Conservation (phyloP, 169 alveolate species). For the Babesia gibsoni region DNA sequence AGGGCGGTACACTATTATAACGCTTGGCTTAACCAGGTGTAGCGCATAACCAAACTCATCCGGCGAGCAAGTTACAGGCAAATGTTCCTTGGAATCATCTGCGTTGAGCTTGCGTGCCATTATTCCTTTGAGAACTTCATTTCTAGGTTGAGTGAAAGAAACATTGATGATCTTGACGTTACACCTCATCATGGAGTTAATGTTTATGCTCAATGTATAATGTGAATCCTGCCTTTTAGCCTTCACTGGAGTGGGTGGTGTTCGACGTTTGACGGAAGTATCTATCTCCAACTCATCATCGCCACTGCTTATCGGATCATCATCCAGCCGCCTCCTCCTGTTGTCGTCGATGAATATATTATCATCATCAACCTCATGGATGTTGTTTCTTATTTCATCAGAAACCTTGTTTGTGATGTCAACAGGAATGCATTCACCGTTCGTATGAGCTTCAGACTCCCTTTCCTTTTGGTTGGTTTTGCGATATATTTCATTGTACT, state of each 20-base stretch:
- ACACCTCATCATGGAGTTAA: not conserved
- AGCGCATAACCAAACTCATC: constrained; percentile 27
- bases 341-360: too few relatives aligned
- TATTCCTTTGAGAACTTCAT: constrained; percentile 19
- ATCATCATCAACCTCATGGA: too few relatives aligned
- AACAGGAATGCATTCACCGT: too few relatives aligned
- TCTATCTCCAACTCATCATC: constrained; percentile 8
- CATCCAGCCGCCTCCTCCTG: too few relatives aligned
- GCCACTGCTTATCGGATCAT: too few relatives aligned
- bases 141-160: not conserved
- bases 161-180: constrained; percentile 5
- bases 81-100: not conserved
- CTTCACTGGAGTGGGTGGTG: not conserved
- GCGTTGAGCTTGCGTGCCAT: constrained; percentile 22
- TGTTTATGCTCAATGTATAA: not conserved
- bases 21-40: constrained; percentile 37
- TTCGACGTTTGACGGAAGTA: not conserved
- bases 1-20: constrained; percentile 43
- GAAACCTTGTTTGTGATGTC: too few relatives aligned
- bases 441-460: too few relatives aligned
- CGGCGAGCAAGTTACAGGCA: constrained; percentile 17
- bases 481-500: constrained; percentile 15
- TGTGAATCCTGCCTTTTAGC: not conserved
- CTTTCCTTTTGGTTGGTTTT: not conserved
- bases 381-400: too few relatives aligned